phyloP scores from a whole-genome alignment of 441 rosid genomes.

The Corymbia citriodora region DNA sequence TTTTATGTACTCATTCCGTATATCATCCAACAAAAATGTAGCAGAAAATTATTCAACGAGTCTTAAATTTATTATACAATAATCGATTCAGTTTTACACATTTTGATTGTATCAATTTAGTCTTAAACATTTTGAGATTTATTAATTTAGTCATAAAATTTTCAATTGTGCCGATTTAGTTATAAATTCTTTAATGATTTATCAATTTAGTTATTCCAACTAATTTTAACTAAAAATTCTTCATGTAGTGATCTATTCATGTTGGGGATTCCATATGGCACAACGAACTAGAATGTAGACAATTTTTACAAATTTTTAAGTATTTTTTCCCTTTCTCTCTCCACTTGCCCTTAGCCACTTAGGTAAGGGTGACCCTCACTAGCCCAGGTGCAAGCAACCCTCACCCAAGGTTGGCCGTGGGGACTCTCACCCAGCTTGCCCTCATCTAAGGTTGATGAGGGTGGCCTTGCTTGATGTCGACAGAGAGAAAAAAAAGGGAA shows the following conservation, averaged over 20 bases:
- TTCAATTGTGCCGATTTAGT: too few relatives aligned
- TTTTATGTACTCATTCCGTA: background rate
- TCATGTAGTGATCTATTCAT: too few relatives aligned
- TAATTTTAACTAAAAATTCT: too few relatives aligned
- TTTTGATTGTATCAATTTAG: background rate
- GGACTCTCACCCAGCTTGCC: background rate
- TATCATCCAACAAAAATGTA: background rate
- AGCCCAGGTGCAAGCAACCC: background rate
- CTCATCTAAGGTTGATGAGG: accelerated
- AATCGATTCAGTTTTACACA: background rate
- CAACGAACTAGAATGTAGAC: background rate
- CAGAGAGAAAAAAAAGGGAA: background rate
- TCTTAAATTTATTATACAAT: background rate
- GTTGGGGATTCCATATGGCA: too few relatives aligned
- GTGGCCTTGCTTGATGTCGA: accelerated
- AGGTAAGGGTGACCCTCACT: background rate
- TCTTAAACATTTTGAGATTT: accelerated
- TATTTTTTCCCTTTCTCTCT: background rate
- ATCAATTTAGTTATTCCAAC: too few relatives aligned
- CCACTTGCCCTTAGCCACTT: too few relatives aligned
- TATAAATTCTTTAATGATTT: too few relatives aligned
- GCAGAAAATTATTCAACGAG: background rate
- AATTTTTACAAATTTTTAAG: background rate
- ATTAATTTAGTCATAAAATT: background rate
- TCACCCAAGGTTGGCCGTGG: background rate